Conservation (phyloP, 148 eudicot species). For the Diospyros kaki region DNA sequence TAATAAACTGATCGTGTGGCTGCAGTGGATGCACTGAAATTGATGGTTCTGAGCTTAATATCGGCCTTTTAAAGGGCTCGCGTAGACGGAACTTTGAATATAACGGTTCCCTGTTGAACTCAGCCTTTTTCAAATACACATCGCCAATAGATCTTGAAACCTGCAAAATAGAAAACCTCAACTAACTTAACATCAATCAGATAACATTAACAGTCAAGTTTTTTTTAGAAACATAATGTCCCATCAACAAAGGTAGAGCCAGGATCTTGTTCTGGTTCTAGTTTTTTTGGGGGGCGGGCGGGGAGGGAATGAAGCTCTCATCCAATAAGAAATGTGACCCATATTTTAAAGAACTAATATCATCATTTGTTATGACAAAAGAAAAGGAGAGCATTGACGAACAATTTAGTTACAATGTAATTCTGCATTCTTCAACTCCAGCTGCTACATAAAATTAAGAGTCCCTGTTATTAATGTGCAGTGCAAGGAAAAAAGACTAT, state of each 20-base stretch:
- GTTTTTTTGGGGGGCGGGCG: neutral
- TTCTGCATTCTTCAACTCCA: too few relatives aligned
- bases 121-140: slow-evolving; percentile 63
- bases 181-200: slow-evolving; percentile 11
- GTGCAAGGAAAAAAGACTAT: too few relatives aligned
- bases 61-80: slow-evolving; percentile 70
- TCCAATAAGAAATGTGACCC: neutral
- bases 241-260: neutral
- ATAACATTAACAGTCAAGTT: neutral
- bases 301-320: neutral
- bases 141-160: slow-evolving; percentile 83
- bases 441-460: too few relatives aligned
- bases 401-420: too few relatives aligned
- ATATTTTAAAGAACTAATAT: too few relatives aligned
- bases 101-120: slow-evolving; percentile 73
- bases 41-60: slow-evolving; percentile 76
- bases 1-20: slow-evolving; percentile 69
- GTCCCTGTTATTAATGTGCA: too few relatives aligned
- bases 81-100: slow-evolving; percentile 68
- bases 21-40: slow-evolving; percentile 53
- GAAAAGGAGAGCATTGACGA: too few relatives aligned
- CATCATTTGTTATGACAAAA: too few relatives aligned
- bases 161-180: slow-evolving; percentile 29
- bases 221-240: neutral
- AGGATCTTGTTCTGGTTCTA: neutral